These are phyloP conservation scores for Seiridium cupressi DNA, from an alignment of 2,329 filamentous ascomycete species.

Conservation along the genomic window DNA sequence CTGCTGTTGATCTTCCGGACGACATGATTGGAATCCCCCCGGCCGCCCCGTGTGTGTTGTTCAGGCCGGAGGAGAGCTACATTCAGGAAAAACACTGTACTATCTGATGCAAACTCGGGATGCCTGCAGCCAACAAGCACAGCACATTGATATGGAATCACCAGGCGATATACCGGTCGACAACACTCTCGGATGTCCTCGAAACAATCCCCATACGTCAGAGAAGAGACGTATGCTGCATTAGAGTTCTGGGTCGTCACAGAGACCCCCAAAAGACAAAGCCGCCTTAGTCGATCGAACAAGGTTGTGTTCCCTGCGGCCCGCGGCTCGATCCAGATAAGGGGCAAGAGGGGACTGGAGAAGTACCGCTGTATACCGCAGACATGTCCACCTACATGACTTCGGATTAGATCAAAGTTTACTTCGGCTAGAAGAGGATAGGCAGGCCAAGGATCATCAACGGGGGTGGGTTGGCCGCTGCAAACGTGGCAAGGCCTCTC, in stretches of 20 bases:
- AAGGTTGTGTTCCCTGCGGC: conserved; percentile 19
- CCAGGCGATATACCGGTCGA: conserved; percentile 20
- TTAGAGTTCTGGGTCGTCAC: conserved; percentile 16
- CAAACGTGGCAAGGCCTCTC: conserved; percentile 28
- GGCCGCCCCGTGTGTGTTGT: conserved; percentile 15
- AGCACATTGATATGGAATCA: conserved; percentile 21
- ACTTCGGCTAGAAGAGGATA: conserved; percentile 20
- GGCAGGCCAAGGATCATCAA: conserved; percentile 23
- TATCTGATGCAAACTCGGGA: conserved; percentile 16
- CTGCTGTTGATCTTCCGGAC: background rate
- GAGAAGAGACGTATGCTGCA: conserved; percentile 19
- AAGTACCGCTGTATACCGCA: conserved; percentile 19
- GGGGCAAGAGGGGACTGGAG: conserved; percentile 12
- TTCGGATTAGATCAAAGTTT: conserved; percentile 10
- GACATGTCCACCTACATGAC: conserved; percentile 14
- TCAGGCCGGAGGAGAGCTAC: conserved; percentile 27
- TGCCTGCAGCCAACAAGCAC: conserved; percentile 27
- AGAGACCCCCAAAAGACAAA: conserved; percentile 14
- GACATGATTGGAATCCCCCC: conserved; percentile 21
- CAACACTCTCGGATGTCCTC: conserved; percentile 13
- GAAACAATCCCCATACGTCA: conserved; percentile 13
- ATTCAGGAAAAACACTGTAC: conserved; percentile 20
- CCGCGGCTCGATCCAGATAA: conserved; percentile 20
- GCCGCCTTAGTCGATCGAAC: conserved; percentile 13
- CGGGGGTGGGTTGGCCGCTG: conserved; percentile 18